Conservation (phyloP, 2,329 filamentous ascomycete species). For the Cladosporium colombiae region DNA sequence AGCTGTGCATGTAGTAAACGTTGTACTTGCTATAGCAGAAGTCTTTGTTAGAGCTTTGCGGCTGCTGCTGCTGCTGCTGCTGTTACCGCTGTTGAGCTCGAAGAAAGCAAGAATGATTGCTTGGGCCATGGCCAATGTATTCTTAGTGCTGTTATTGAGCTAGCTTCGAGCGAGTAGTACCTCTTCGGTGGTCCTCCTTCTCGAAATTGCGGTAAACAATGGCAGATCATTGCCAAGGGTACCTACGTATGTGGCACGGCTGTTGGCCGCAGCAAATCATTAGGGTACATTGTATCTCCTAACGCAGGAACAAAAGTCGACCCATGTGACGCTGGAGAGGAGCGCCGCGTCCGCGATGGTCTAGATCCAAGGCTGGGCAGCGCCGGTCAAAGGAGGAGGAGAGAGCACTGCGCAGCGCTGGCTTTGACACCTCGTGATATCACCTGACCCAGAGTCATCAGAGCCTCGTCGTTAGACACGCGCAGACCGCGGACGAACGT, state of each 20-base stretch:
- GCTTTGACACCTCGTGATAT: background rate
- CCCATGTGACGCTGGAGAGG: background rate
- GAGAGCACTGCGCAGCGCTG: background rate
- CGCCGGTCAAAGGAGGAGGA: background rate
- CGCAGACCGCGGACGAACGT: background rate
- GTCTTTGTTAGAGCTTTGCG: background rate
- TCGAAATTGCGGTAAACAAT: background rate
- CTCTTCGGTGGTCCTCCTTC: background rate
- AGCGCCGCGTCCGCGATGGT: background rate
- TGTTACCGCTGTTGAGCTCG: background rate
- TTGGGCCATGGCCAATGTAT: background rate
- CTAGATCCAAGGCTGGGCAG: background rate
- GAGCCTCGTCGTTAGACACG: background rate
- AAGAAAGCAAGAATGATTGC: background rate
- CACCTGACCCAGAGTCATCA: background rate
- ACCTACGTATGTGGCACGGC: background rate
- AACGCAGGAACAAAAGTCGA: background rate
- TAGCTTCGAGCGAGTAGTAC: background rate
- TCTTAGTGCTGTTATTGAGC: background rate
- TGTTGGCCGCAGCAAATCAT: background rate
- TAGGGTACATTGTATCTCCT: background rate
- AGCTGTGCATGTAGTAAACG: background rate
- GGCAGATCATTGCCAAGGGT: background rate
- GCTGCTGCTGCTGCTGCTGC: background rate
- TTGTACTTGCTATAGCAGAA: background rate